Evolutionary conservation across 2,329 filamentous ascomycete species (phyloP), one percentile per base, ranked within the genome.

Genomic region (Fusarium sp.): DNA sequence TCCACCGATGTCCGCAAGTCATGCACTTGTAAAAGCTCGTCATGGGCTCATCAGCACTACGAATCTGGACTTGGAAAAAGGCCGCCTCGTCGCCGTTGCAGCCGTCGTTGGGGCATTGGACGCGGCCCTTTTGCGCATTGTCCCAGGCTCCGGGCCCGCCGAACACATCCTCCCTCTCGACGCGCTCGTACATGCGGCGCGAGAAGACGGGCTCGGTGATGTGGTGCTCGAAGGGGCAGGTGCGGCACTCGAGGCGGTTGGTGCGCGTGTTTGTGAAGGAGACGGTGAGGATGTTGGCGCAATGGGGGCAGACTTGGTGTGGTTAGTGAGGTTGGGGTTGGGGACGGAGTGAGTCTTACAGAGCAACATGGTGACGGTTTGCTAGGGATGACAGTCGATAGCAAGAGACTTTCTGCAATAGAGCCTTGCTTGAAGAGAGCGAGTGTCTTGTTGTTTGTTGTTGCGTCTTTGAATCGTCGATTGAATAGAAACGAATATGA

Each of bases 31-130:
- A 97, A 84, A 98, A 98, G 70, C 92, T 96, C 76, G 97, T 99
- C 94, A 98, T 98, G 70, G 97, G 97, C 88, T 99, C 97, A 85
- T 99, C 97, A 62, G 97, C 97, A 87, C 95, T 97, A 78, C 97
- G 92, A 85, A 98, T 98, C 88, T 99, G 97, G 78, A 98, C 92
- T 87, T 98, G 95, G 87, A 95, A 97, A 87, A 96, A 98, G 74
- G 95, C 97, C 5, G 97, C 97, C 85, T 95, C 91, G 70, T 91
- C 89, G 73, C 95, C 95, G 80, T 94, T 89, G 87, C 97, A 99
- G 66, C 88, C 88, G 45, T 95, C 92, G 72, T 92, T 92, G 30
- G 94, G 91, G 83, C 97, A 99, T 88, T 97, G 94, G 58, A 93
- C 93, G 66, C 89, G 87, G 34, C 92, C 91, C 88, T 95, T 96